phyloP scores from a whole-genome alignment of 1,139 yeast species.

The Kurtzmaniella quercitrusa region DNA sequence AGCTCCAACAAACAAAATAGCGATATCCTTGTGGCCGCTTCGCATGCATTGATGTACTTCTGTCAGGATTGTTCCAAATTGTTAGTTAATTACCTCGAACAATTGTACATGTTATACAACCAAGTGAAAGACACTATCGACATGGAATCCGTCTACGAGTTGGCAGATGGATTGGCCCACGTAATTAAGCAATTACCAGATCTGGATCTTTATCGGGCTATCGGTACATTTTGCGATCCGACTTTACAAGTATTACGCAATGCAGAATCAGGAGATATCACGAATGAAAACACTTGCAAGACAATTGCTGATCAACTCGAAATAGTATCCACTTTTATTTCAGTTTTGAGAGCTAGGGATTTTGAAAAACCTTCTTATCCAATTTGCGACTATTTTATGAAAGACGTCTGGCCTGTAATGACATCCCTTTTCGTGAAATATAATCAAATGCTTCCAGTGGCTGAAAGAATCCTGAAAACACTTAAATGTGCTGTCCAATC shows the following conservation, averaged over 20 bases:
- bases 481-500: slow-evolving; percentile 64
- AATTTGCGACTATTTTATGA: slow-evolving; percentile 53
- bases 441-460: slow-evolving; percentile 55
- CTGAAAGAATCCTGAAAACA: slow-evolving; percentile 73
- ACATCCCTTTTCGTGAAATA: slow-evolving; percentile 46
- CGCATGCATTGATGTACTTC: slow-evolving; percentile 91
- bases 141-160: slow-evolving; percentile 66
- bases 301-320: slow-evolving; percentile 75
- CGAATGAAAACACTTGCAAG: slow-evolving; percentile 30
- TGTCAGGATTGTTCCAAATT: slow-evolving; percentile 84
- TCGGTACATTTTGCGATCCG: slow-evolving; percentile 62
- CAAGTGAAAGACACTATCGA: slow-evolving; percentile 59
- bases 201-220: slow-evolving; percentile 32
- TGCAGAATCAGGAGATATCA: slow-evolving; percentile 15
- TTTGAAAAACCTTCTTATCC: slow-evolving; percentile 43
- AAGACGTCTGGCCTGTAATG: slow-evolving; percentile 56
- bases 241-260: slow-evolving; percentile 48
- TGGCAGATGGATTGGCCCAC: slow-evolving; percentile 88
- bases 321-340: slow-evolving; percentile 65
- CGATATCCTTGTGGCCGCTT: slow-evolving; percentile 78
- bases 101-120: slow-evolving; percentile 70
- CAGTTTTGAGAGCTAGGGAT: slow-evolving; percentile 46
- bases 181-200: slow-evolving; percentile 57
- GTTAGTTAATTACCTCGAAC: slow-evolving; percentile 68
- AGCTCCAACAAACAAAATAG: slow-evolving; percentile 16